Evolutionary conservation across 306 rosid genomes (phyloP), one percentile per base, ranked within the genome.

Genomic region (Malus fusca): DNA sequence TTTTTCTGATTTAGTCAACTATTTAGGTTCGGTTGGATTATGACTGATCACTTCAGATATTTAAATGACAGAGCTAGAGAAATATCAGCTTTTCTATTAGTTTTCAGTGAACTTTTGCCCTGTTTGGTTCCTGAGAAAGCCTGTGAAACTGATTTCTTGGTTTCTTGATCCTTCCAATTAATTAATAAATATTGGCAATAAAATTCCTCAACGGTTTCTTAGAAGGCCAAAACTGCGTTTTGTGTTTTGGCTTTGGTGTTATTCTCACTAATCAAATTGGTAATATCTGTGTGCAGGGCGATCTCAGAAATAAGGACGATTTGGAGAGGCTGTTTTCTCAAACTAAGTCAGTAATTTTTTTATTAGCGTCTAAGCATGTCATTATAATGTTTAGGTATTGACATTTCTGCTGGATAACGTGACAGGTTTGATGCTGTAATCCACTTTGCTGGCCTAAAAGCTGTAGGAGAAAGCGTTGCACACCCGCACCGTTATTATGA

Each of bases 401-500:
- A 74, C 46, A 21, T 35, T 60, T 12, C 9, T 37, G 72, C 23
- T 17, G 64, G n/a, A 4, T 17, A 4, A 28, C 80, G 81, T 15
- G 62, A 73, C 78, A 92, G 98, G 70, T 92, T 92, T 69, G 97
- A 95, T 74, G 98, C 96, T 21, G 98, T 95, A 53, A 85, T 95
- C 53, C 98, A 95, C 76, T 95, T 95, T 75, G 97, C 97, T 71
- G 97, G 93, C 11, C 82, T 95, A 0, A 92, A 95, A 81, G 97
- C 97, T 9, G 97, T 95, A 37, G 97, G 89, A 4, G 98, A 95
- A 80, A 95, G 97, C 77, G 96, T 90, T 51, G 91, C 81, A 0
- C 71, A 90, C 23, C 97, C 97, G 1, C 92, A 72, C 7, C 92
- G 92, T 9, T 95, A 92, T 77, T 92, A 82, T 35, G 89, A 90